Evolutionary conservation across 2,329 filamentous ascomycete genomes (phyloP), one percentile per base, ranked within the genome.

Genomic region (Alternaria ventricosa): DNA sequence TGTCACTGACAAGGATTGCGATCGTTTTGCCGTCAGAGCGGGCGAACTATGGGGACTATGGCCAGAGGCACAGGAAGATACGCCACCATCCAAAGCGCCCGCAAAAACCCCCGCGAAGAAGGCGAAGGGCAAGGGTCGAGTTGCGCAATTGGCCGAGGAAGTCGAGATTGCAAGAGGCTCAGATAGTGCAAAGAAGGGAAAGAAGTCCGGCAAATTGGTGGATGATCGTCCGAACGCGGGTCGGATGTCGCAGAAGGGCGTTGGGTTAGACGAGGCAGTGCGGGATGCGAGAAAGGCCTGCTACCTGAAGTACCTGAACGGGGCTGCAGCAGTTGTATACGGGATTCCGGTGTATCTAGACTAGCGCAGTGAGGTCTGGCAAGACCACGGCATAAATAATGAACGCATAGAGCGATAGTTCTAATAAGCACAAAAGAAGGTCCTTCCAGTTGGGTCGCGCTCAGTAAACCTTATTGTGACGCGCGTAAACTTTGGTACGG

Each of bases 1-100:
- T 79, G 96, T 99, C 54, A 99, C 96, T 10, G 96, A 99, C 78
- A 92, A 92, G 74, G 96, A 99, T 79, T 97, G 97, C 78, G 96
- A 99, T 82, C 91, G 94, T 18, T 97, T 97, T 79, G 92, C 94
- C 0, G 89, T 90, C 33, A 85, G 87, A 25, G 84, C 92, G 3
- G 92, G 97, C 77, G 92, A 96, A 76, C 87, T 91, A 72, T 99
- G 96, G 96, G 96, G 96, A 0, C 79, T 99, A 7, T 83, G 79
- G 85, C 85, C 61, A 79, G 75, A 81, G 84, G 83, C 47, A 79
- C 67, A 79, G 53, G 70, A 71, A 20, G 71, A 74, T 3, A 56
- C 51, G 15, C 22, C 44, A 50, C 72, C 69, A 64, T 68, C 69
- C 64, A 75, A 71, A 66, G 61, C 71, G 41, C 69, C 63, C 50